Conservation (phyloP, 1,284 basidiomycete species). For the Sanghuangporus baumii region DNA sequence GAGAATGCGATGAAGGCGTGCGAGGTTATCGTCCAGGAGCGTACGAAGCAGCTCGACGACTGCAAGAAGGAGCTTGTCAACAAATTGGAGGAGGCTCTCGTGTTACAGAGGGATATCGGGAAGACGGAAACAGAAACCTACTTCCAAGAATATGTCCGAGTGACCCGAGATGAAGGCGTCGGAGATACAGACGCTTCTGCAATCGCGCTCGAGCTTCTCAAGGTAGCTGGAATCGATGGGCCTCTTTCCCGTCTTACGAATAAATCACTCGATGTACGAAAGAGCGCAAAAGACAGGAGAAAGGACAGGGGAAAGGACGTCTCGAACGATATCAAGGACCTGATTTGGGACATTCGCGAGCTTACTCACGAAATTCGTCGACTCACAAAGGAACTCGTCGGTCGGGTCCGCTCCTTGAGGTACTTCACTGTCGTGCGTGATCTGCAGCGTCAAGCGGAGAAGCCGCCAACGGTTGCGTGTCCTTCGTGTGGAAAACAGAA, state of each 20-base stretch:
- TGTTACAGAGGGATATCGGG: conserved; percentile 61
- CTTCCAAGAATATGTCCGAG: conserved; percentile 71
- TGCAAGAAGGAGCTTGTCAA: conserved; percentile 72
- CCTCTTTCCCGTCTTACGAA: conserved; percentile 24
- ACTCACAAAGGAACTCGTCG: conserved; percentile 82
- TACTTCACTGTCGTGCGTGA: conserved; percentile 90
- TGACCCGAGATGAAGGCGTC: conserved; percentile 60
- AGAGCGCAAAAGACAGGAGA: conserved; percentile 29
- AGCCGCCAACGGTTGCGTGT: conserved; percentile 53
- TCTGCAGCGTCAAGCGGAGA: conserved; percentile 68
- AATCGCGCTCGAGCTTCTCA: conserved; percentile 52
- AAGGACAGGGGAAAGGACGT: conserved; percentile 47
- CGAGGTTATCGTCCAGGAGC: conserved; percentile 83
- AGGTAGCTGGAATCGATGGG: conserved; percentile 52
- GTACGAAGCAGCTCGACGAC: conserved; percentile 71
- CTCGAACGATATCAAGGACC: conserved; percentile 47
- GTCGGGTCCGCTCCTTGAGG: conserved; percentile 80
- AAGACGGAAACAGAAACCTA: conserved; percentile 64
- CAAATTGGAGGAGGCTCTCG: conserved; percentile 61
- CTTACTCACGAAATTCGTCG: conserved; percentile 81
- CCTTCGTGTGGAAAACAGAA: conserved; percentile 51
- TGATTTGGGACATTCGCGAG: conserved; percentile 80
- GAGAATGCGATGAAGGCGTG: conserved; percentile 87
- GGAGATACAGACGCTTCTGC: conserved; percentile 73
- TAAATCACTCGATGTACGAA: conserved; percentile 25